Percentiles rank a stretch among this genome's conserved stretches.
phyloP scores from a whole-genome alignment of 345 rosid genomes.

The Bruguiera sexangula region DNA sequence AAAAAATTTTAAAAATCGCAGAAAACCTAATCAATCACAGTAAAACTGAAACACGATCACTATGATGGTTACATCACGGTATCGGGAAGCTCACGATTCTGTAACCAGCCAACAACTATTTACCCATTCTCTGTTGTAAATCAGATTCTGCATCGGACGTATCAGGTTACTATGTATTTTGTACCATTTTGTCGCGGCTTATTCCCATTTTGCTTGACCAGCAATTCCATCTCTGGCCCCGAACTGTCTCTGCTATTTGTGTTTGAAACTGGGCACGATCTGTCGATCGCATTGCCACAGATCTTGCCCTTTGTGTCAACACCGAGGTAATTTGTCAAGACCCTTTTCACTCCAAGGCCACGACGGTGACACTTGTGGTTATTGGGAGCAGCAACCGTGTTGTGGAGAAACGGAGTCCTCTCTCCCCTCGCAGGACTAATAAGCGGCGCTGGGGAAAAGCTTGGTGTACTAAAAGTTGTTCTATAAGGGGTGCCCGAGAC shows the following conservation, averaged over 20 bases:
- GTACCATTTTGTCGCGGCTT: slow-evolving; percentile 32
- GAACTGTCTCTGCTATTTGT: slow-evolving; percentile 21
- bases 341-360: slow-evolving; percentile 86
- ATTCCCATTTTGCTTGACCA: slow-evolving; percentile 13
- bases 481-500: slow-evolving; percentile 66
- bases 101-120: no score
- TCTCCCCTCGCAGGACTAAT: slow-evolving; percentile 69
- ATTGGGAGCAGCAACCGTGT: slow-evolving; percentile 19
- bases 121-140: no score
- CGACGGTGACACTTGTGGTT: slow-evolving; percentile 52
- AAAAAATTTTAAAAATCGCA: no score
- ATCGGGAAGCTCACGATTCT: no score
- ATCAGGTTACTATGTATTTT: slow-evolving; percentile 42
- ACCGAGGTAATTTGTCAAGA: slow-evolving; percentile 69
- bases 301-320: slow-evolving; percentile 61
- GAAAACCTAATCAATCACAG: no score
- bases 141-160: neutral
- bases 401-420: slow-evolving; percentile 50
- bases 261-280: slow-evolving; percentile 29
- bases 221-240: slow-evolving; percentile 20
- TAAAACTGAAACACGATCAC: no score
- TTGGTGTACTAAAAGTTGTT: slow-evolving; percentile 66
- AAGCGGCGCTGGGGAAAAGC: slow-evolving; percentile 62
- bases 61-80: neutral
- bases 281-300: slow-evolving; percentile 44